Percentiles rank a stretch among this genome's conserved stretches.
phyloP scores from a whole-genome alignment of 1,284 basidiomycete genomes.

The Ceratobasidium sp. region DNA sequence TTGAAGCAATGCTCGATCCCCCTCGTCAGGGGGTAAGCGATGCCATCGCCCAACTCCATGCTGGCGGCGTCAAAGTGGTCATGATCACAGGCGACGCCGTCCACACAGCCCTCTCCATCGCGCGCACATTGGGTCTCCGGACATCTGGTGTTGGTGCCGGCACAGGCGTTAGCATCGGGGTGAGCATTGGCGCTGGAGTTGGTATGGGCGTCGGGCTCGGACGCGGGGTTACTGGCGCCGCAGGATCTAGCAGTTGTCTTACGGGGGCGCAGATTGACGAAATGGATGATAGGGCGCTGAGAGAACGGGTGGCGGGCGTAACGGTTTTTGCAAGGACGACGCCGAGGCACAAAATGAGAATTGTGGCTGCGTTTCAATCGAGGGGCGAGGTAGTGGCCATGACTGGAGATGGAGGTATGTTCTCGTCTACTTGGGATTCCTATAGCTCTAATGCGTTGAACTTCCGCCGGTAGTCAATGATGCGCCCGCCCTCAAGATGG shows the following conservation, averaged over 20 bases:
- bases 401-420: slow-evolving; percentile 90
- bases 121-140: slow-evolving; percentile 87
- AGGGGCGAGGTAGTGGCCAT: slow-evolving; percentile 93
- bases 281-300: slow-evolving; percentile 81
- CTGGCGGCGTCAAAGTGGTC: slow-evolving; percentile 91
- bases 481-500: slow-evolving; percentile 96
- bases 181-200: slow-evolving; percentile 19
- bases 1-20: slow-evolving; percentile 96
- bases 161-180: slow-evolving; percentile 3
- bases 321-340: slow-evolving; percentile 95
- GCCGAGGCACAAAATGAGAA: slow-evolving; percentile 96
- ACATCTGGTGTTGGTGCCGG: slow-evolving; percentile 42
- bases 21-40: slow-evolving; percentile 93
- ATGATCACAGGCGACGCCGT: slow-evolving; percentile 99
- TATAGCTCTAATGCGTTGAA: not conserved
- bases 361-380: slow-evolving; percentile 91
- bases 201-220: slow-evolving; percentile 36
- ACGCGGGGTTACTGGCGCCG: slow-evolving; percentile 42
- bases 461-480: slow-evolving; percentile 80
- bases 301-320: slow-evolving; percentile 79
- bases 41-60: slow-evolving; percentile 81
- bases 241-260: slow-evolving; percentile 62
- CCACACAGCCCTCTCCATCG: slow-evolving; percentile 90
- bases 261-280: slow-evolving; percentile 90
- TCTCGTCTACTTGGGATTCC: slow-evolving; percentile 16